Percentiles rank a stretch among this genome's conserved stretches.
These are phyloP conservation scores for Avena sativa DNA, from an alignment of 176 grass and related monocot species.

Conservation along the genomic window DNA sequence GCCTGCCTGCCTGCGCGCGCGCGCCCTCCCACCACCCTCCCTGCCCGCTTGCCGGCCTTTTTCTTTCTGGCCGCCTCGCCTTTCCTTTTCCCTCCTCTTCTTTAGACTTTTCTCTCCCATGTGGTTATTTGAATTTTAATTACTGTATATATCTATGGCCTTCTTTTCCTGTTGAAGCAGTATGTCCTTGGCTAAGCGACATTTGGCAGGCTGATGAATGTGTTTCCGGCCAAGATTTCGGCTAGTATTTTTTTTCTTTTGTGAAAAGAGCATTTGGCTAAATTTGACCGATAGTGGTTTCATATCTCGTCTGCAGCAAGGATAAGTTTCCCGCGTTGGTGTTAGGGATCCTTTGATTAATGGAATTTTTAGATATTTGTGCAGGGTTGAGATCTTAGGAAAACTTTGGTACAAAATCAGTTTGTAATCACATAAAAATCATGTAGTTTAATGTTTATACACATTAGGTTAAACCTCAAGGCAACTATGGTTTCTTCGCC, in stretches of 20 bases:
- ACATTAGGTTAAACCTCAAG: too few relatives aligned
- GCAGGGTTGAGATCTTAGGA: too few relatives aligned
- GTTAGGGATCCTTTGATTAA: too few relatives aligned
- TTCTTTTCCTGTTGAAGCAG: too few relatives aligned
- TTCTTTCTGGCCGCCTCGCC: not conserved
- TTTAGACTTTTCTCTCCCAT: not conserved
- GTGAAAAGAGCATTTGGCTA: too few relatives aligned
- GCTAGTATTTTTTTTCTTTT: too few relatives aligned
- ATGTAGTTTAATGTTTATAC: too few relatives aligned
- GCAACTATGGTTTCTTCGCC: too few relatives aligned
- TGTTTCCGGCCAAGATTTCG: not conserved
- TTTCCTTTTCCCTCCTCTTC: not conserved
- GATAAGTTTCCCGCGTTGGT: not conserved
- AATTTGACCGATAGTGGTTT: not conserved
- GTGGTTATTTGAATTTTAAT: not conserved
- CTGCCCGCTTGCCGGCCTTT: not conserved
- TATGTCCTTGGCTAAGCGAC: not conserved
- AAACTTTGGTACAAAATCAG: too few relatives aligned
- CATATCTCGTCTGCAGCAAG: not conserved
- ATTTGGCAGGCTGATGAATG: not conserved
- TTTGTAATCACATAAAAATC: too few relatives aligned
- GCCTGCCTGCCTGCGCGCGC: not conserved
- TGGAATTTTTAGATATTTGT: too few relatives aligned
- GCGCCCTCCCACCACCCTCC: conserved; percentile 22
- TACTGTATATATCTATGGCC: not conserved